These are phyloP conservation scores for Ophiostoma ulmi DNA, from an alignment of 2,329 filamentous ascomycete species.

Conservation along the genomic window DNA sequence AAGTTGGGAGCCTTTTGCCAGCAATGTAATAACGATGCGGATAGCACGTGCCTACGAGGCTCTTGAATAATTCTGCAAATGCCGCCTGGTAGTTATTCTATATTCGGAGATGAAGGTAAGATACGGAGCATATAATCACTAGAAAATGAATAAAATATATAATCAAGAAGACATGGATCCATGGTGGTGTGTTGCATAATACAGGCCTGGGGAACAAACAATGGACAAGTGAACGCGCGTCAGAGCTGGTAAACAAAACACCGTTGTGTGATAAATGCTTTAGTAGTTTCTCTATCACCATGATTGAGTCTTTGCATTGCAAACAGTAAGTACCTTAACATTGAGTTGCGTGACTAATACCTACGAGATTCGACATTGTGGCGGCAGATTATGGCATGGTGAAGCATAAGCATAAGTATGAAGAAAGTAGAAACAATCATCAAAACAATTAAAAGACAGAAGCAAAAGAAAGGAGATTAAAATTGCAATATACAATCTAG, in stretches of 20 bases:
- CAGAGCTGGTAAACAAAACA: not conserved
- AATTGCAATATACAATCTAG: conserved; percentile 3
- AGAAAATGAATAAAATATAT: not conserved
- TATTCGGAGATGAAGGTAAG: conserved; percentile 8
- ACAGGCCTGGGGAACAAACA: not conserved
- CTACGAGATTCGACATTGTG: not conserved
- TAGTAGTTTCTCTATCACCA: not conserved
- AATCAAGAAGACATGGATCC: not conserved
- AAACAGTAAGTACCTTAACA: not conserved
- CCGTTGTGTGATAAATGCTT: not conserved
- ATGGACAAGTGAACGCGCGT: not conserved
- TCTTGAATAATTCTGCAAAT: not conserved
- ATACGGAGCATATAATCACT: not conserved
- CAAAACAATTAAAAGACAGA: not conserved
- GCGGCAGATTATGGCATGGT: not conserved
- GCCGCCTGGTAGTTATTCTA: not conserved
- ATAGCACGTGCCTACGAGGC: not conserved
- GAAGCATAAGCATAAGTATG: conserved; percentile 1
- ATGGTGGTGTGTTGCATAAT: not conserved
- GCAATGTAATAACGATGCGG: not conserved
- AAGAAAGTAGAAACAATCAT: not conserved
- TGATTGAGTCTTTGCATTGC: not conserved
- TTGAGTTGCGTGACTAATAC: not conserved
- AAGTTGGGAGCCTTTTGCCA: not conserved
- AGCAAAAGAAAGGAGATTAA: conserved; percentile 1